Conservation (phyloP, 768 basidiomycete genomes). For the Suillus americanus region DNA sequence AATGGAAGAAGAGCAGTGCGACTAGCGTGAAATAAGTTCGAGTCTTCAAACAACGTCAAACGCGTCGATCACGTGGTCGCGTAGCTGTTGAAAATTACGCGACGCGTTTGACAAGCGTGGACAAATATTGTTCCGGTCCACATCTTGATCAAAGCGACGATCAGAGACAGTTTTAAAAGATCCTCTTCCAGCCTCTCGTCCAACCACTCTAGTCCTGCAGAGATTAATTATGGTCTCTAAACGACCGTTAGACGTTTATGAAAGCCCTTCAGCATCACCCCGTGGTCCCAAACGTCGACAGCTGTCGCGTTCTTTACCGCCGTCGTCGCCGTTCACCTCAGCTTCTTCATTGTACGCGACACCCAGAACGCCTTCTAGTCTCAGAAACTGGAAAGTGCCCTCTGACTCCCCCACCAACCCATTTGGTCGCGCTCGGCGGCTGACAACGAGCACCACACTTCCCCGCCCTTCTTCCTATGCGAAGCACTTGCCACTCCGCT, state of each 20-base stretch:
- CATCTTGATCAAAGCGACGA: not conserved
- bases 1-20: no score
- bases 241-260: constrained; percentile 27
- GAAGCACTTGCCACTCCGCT: constrained; percentile 62
- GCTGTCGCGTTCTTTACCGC: constrained; percentile 20
- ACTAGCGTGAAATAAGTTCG: no score
- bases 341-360: constrained; percentile 27
- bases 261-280: constrained; percentile 27
- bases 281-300: constrained; percentile 29
- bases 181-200: not conserved
- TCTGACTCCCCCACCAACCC: constrained; percentile 74
- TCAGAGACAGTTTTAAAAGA: not conserved
- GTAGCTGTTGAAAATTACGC: constrained; percentile 11
- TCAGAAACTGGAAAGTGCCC: constrained; percentile 43
- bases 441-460: constrained; percentile 36
- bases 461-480: constrained; percentile 45
- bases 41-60: no score
- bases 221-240: constrained; percentile 24
- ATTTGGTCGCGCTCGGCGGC: constrained; percentile 55
- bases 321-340: constrained; percentile 28
- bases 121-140: not conserved
- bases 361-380: constrained; percentile 34
- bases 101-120: constrained; percentile 9
- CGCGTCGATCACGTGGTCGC: constrained; percentile 13
- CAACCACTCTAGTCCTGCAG: not conserved